These are phyloP conservation scores for Williopsis jadinii DNA, from an alignment of 1,139 yeast genomes.

Conservation along the genomic window DNA sequence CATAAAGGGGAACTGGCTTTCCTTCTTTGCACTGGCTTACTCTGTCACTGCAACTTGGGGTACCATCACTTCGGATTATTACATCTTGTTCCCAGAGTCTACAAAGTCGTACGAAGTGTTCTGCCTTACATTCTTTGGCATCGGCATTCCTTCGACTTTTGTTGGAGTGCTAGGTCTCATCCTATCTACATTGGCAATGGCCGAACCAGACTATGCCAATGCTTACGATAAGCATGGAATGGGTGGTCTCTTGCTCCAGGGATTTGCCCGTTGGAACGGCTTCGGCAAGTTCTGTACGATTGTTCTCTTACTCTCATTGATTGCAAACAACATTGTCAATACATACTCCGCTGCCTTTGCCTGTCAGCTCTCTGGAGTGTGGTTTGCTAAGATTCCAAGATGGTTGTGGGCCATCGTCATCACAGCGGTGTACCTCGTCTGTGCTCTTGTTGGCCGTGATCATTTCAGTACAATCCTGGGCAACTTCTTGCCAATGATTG, in stretches of 20 bases:
- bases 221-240: conserved; percentile 58
- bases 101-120: conserved; percentile 55
- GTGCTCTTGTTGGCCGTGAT: conserved; percentile 71
- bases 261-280: conserved; percentile 71
- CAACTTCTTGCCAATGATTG: conserved; percentile 89
- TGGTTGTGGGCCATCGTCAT: conserved; percentile 69
- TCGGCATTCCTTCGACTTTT: conserved; percentile 65
- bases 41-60: conserved; percentile 91
- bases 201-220: conserved; percentile 49
- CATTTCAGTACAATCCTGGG: conserved; percentile 69
- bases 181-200: conserved; percentile 60
- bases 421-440: conserved; percentile 59
- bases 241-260: conserved; percentile 68
- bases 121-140: conserved; percentile 59
- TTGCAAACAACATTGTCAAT: conserved; percentile 75
- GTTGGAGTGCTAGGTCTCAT: conserved; percentile 71
- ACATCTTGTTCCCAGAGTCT: conserved; percentile 72
- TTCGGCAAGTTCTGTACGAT: conserved; percentile 73
- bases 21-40: conserved; percentile 68
- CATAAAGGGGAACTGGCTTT: conserved; percentile 59
- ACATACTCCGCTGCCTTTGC: conserved; percentile 83
- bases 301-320: conserved; percentile 61
- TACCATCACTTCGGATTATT: conserved; percentile 79
- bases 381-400: conserved; percentile 63
- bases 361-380: conserved; percentile 60